These are phyloP conservation scores for Gonapodya sp. DNA, from an alignment of 192 early-diverging fungal genomes.

Conservation along the genomic window DNA sequence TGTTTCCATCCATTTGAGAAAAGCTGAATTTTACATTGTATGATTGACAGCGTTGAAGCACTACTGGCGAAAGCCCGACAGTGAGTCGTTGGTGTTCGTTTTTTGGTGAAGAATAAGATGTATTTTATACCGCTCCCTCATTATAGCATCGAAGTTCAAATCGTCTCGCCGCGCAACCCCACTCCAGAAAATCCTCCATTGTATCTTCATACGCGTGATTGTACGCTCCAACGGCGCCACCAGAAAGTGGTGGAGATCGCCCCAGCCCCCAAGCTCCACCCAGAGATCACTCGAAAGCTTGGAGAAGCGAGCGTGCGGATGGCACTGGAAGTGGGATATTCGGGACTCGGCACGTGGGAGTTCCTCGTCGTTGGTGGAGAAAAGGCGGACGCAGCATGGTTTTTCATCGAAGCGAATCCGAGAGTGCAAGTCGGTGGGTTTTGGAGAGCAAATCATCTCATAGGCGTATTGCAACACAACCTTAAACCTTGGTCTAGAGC, in stretches of 20 bases:
- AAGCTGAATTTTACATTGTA: too few species aligned
- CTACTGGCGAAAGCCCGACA: not conserved
- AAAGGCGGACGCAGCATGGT: not conserved
- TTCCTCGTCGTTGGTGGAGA: not conserved
- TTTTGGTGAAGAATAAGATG: too few species aligned
- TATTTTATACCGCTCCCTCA: not conserved
- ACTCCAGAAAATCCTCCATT: not conserved
- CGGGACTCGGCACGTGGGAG: conserved; percentile 8
- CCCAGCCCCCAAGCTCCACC: conserved; percentile 42
- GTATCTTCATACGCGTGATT: conserved; percentile 53
- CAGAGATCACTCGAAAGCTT: not conserved
- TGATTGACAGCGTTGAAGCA: not conserved
- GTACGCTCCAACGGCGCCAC: conserved; percentile 86
- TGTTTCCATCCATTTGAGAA: not conserved
- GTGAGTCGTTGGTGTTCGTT: too few species aligned
- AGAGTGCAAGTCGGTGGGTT: conserved; percentile 10
- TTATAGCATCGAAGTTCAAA: not conserved
- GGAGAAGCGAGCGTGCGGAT: not conserved
- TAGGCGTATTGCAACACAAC: not conserved
- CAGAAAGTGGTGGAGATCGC: conserved; percentile 97
- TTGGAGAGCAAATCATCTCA: not conserved
- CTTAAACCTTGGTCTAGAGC: not conserved
- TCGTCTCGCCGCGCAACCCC: not conserved
- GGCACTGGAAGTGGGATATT: not conserved
- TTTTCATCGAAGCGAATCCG: conserved; percentile 4